phyloP scores from a whole-genome alignment of 441 rosid genomes.

The Hura crepitans region DNA sequence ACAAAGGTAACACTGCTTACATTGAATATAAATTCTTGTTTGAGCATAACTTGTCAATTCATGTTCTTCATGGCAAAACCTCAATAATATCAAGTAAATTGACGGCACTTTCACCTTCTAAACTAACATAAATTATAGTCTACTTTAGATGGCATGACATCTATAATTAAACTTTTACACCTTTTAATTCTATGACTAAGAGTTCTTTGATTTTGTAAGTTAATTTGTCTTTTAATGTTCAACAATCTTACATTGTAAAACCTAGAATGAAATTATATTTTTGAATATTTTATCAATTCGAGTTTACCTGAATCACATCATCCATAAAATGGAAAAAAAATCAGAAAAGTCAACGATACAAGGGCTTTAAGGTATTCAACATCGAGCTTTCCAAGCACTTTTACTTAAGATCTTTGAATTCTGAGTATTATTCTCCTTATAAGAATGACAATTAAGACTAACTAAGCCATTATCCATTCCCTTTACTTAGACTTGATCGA shows the following conservation, averaged over 20 bases:
- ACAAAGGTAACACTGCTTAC: too few species aligned
- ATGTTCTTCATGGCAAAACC: too few species aligned
- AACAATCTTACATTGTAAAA: not conserved
- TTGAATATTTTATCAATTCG: not conserved
- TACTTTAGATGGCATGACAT: slow-evolving; percentile 39
- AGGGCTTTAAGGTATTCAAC: too few species aligned
- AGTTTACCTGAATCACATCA: not conserved
- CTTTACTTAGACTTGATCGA: too few species aligned
- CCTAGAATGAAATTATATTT: not conserved
- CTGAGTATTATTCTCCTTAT: too few species aligned
- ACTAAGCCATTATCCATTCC: too few species aligned
- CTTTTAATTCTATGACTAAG: not conserved
- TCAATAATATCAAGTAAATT: not conserved
- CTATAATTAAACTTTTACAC: not conserved
- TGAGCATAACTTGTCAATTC: too few species aligned
- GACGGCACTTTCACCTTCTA: not conserved
- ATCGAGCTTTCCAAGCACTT: too few species aligned
- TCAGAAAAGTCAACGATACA: not conserved
- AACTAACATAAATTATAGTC: not conserved
- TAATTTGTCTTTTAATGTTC: not conserved
- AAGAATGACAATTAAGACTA: too few species aligned
- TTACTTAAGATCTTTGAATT: too few species aligned
- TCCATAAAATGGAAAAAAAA: not conserved
- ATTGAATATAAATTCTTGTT: too few species aligned
- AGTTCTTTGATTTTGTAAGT: not conserved